These are phyloP conservation scores for Talaromyces ruber DNA, from an alignment of 495 filamentous ascomycete species.

Conservation along the genomic window DNA sequence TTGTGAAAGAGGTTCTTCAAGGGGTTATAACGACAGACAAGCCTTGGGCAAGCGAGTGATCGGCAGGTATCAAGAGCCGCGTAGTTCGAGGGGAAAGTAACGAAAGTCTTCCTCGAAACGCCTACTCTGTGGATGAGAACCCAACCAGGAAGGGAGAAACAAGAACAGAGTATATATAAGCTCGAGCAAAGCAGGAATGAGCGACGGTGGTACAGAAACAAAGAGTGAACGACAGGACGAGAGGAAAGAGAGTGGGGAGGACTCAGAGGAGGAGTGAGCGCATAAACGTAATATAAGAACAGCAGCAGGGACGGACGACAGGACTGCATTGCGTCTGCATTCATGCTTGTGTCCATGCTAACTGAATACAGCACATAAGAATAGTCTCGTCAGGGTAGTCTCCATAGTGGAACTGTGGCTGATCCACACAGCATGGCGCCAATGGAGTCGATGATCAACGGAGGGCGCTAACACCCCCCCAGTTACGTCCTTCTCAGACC, in stretches of 20 bases:
- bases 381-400: not conserved
- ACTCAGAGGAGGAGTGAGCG: not conserved
- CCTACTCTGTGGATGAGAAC: not conserved
- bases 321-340: conserved; percentile 1
- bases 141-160: not conserved
- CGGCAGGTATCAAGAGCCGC: not conserved
- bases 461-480: not conserved
- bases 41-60: not conserved
- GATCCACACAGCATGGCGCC: not conserved
- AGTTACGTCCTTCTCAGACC: no score
- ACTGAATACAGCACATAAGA: no score
- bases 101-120: conserved; percentile 7
- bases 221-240: not conserved
- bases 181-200: not conserved
- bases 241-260: not conserved
- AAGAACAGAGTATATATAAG: not conserved
- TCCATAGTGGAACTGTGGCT: not conserved
- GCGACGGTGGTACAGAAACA: not conserved
- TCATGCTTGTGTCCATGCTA: no score
- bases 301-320: not conserved
- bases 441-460: no score
- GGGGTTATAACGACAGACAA: conserved; percentile 6
- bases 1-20: not conserved
- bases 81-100: conserved; percentile 4
- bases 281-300: not conserved